Evolutionary conservation across 306 rosid species (phyloP).

Genomic region (Rosa persica): DNA sequence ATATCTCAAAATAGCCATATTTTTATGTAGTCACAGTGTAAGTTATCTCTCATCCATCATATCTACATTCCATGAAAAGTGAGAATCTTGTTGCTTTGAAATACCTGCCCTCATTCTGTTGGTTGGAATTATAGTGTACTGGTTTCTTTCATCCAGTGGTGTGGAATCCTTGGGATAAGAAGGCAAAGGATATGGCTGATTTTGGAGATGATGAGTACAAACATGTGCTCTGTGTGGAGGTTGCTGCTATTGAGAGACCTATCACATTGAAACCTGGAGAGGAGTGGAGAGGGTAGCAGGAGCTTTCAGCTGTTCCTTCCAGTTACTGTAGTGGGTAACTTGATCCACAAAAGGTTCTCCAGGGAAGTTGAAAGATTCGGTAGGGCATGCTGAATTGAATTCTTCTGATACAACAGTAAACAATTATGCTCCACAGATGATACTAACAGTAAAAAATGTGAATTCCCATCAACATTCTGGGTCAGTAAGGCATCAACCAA

Average conservation of each 20-base stretch:
- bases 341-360: constrained; percentile 85
- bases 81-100: constrained; percentile 3
- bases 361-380: constrained; percentile 49
- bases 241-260: constrained; percentile 58
- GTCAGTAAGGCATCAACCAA: too few species aligned
- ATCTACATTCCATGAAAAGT: background rate
- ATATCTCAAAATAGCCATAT: background rate
- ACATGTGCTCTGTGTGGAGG: too few species aligned
- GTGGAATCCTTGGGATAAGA: constrained; percentile 99
- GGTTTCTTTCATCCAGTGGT: constrained; percentile 55
- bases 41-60: background rate
- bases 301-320: constrained; percentile 91
- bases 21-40: background rate
- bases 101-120: background rate
- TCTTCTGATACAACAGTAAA: too few species aligned
- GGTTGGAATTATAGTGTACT: background rate
- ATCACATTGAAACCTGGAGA: constrained; percentile 57
- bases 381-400: too few species aligned
- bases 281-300: constrained; percentile 93
- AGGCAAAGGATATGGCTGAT: constrained; percentile 86
- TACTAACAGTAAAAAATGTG: too few species aligned
- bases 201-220: constrained; percentile 97
- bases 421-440: too few species aligned
- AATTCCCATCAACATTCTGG: too few species aligned
- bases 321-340: constrained; percentile 97